These are phyloP conservation scores for Metschnikowia aberdeeniae DNA, from an alignment of 805 yeast species.

Conservation along the genomic window DNA sequence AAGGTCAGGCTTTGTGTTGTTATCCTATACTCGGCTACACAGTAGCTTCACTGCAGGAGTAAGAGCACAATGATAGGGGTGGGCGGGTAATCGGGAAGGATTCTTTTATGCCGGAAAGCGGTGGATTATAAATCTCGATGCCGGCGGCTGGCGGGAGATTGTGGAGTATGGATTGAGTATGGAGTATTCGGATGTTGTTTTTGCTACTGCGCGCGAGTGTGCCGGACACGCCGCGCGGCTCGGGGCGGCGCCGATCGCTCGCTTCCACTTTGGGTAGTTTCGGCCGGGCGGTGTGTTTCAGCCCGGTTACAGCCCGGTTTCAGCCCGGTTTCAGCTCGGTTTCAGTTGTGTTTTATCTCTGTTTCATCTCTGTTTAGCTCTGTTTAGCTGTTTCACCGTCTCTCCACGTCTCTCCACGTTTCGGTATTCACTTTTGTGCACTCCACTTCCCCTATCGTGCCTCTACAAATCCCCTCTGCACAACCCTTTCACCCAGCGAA, in stretches of 20 bases:
- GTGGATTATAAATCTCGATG: neutral
- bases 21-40: constrained; percentile 1
- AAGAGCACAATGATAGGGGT: neutral
- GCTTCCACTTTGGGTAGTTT: neutral
- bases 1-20: too few relatives aligned
- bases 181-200: constrained; percentile 3
- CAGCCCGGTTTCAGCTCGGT: neutral
- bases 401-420: too few relatives aligned
- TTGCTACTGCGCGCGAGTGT: neutral
- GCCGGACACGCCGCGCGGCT: constrained; percentile 4
- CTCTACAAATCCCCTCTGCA: too few relatives aligned
- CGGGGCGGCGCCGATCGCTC: neutral
- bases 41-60: constrained; percentile 3
- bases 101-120: neutral
- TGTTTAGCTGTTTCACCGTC: neutral
- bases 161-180: neutral
- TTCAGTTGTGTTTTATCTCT: neutral
- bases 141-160: constrained; percentile 3
- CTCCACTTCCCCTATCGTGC: too few relatives aligned
- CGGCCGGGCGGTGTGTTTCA: neutral
- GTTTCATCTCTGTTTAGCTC: neutral
- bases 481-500: too few relatives aligned
- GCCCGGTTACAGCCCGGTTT: neutral
- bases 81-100: too few relatives aligned
- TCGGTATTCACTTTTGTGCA: too few relatives aligned